phyloP scores from a whole-genome alignment of 1,284 basidiomycete species.

The Gymnopus androsaceus region DNA sequence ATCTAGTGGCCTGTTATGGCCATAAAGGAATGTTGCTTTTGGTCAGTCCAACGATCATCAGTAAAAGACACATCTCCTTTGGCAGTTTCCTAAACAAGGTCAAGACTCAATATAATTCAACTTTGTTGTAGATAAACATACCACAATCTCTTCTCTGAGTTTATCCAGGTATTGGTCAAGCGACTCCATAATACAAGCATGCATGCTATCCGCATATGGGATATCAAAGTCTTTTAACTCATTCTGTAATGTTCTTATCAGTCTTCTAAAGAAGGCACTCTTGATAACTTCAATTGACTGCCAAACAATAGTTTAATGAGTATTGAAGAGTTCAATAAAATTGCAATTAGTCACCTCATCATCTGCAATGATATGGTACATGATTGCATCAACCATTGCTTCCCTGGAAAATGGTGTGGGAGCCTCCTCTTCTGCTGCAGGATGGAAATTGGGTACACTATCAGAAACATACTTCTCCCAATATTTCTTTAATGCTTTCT shows the following conservation, averaged over 20 bases:
- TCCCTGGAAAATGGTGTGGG: not conserved
- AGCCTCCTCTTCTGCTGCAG: not conserved
- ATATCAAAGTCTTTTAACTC: not conserved
- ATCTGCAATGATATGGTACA: not conserved
- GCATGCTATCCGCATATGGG: not conserved
- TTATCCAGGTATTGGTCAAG: not conserved
- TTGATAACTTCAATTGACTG: slow-evolving; percentile 1
- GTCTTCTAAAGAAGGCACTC: not conserved
- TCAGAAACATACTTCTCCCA: not conserved
- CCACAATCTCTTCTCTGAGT: not conserved
- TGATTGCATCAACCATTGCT: not conserved
- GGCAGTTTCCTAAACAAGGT: not conserved
- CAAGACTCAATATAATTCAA: not conserved
- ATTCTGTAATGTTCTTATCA: not conserved
- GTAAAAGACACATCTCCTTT: not conserved
- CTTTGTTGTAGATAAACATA: not conserved
- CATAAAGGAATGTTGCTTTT: not conserved
- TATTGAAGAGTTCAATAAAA: not conserved
- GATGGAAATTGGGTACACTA: too few species aligned
- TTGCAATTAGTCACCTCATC: not conserved
- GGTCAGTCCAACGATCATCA: slow-evolving; percentile 4
- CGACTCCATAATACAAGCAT: not conserved
- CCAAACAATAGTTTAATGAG: not conserved
- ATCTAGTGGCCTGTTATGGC: slow-evolving; percentile 3
- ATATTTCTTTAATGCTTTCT: not conserved